phyloP scores from a whole-genome alignment of 441 rosid genomes.

The Omphalea diandra region DNA sequence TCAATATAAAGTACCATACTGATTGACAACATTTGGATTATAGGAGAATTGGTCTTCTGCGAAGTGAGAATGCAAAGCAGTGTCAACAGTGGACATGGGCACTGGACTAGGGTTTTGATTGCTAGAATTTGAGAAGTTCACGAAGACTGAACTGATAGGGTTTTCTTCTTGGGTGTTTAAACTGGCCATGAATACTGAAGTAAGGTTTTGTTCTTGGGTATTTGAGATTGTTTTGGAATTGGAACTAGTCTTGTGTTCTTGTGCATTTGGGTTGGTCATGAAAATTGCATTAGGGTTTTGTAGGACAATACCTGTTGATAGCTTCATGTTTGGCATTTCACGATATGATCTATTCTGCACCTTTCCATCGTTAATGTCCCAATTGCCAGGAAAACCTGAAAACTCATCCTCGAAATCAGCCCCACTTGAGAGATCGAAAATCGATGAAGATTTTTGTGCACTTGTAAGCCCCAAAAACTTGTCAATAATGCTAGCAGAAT shows the following conservation, averaged over 20 bases:
- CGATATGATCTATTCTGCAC: slow-evolving; percentile 18
- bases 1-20: slow-evolving; percentile 27
- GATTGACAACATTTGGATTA: slow-evolving; percentile 21
- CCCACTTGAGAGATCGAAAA: slow-evolving; percentile 26
- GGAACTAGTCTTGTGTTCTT: slow-evolving; percentile 21
- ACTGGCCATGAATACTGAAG: slow-evolving; percentile 24
- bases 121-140: slow-evolving; percentile 22
- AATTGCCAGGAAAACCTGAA: slow-evolving; percentile 26
- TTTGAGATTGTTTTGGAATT: slow-evolving; percentile 7
- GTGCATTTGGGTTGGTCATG: slow-evolving; percentile 23
- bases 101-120: slow-evolving; percentile 29
- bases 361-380: slow-evolving; percentile 26
- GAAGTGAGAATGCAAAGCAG: slow-evolving; percentile 19
- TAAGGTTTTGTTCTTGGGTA: slow-evolving; percentile 28
- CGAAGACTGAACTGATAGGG: slow-evolving; percentile 28
- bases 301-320: slow-evolving; percentile 32
- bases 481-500: slow-evolving; percentile 45
- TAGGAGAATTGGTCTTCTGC: slow-evolving; percentile 23
- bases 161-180: slow-evolving; percentile 23
- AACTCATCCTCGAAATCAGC: slow-evolving; percentile 26
- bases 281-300: slow-evolving; percentile 32
- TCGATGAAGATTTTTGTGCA: slow-evolving; percentile 25
- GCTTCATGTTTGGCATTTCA: slow-evolving; percentile 31
- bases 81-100: slow-evolving; percentile 17
- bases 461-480: slow-evolving; percentile 43